Evolutionary conservation across 805 yeast species (phyloP), one percentile per base, ranked within the genome.

Genomic region (Saturnispora mendoncae): DNA sequence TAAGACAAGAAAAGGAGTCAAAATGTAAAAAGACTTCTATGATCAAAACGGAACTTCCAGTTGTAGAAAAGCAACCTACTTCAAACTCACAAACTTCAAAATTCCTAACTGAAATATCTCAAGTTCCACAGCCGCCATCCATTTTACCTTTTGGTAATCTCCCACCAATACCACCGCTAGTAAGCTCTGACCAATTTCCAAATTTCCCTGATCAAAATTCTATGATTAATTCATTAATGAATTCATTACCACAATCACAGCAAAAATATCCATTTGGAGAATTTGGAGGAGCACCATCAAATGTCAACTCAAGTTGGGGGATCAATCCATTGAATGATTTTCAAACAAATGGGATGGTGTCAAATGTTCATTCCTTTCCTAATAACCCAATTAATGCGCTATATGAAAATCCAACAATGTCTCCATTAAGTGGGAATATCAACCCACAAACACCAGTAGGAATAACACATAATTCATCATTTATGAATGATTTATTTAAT

Each of bases 401-500:
- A 9, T 15, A 4, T 17, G 15, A 15, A 7, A 4, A 17, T 15
- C 5, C n/a, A 5, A 10, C 12, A 13, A 7, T 5, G 13, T n/a
- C 20, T 8, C 14, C 14, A 9, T 9, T 19, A 30, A 14, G 33
- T 17, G 33, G n/a, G n/a, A n/a, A n/a, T n/a, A n/a, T n/a, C n/a
- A n/a, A n/a, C n/a, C n/a, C n/a, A n/a, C n/a, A n/a, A n/a, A n/a
- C n/a, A n/a, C n/a, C n/a, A n/a, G n/a, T n/a, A n/a, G n/a, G n/a
- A n/a, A n/a, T n/a, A n/a, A n/a, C n/a, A n/a, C n/a, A n/a, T n/a
- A 18, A 12, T 13, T 14, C 20, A 12, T n/a, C 38, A 6, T 17
- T 27, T 14, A 26, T 39, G 19, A 26, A 33, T 33, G 33, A 39
- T 17, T 9, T 39, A 12, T 39, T 39, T 14, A 39, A 33, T 17